Percentiles rank a stretch among this genome's conserved stretches.
Evolutionary conservation across 2,329 filamentous ascomycete species (phyloP).

Genomic region (Nemania sp.): DNA sequence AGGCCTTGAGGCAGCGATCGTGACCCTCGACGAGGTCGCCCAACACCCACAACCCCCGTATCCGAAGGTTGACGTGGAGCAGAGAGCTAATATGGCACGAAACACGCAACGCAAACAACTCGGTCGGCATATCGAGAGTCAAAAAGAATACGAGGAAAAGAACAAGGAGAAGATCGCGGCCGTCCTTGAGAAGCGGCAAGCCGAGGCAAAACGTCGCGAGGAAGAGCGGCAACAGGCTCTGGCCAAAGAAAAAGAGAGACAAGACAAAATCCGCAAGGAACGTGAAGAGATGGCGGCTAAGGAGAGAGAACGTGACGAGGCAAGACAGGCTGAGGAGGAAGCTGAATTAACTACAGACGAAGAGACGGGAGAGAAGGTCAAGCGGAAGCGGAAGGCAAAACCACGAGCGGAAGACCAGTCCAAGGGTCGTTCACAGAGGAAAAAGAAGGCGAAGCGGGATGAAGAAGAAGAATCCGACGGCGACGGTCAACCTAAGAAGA

Average conservation of each 20-base stretch:
- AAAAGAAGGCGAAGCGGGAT: constrained; percentile 64
- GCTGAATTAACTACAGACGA: constrained; percentile 81
- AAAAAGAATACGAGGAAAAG: constrained; percentile 90
- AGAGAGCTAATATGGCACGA: constrained; percentile 94
- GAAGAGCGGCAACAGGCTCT: constrained; percentile 71
- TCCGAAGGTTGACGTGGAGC: constrained; percentile 86
- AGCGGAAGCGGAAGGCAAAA: constrained; percentile 71
- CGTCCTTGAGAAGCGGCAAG: constrained; percentile 78
- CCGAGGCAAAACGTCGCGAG: constrained; percentile 77
- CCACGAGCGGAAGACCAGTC: constrained; percentile 47
- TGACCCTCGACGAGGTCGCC: constrained; percentile 67
- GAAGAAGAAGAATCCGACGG: constrained; percentile 54
- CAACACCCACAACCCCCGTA: constrained; percentile 75
- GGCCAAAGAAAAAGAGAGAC: constrained; percentile 72
- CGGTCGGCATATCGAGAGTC: constrained; percentile 79
- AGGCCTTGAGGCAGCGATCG: constrained; percentile 86
- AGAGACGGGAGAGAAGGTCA: constrained; percentile 80
- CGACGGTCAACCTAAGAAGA: constrained; percentile 64
- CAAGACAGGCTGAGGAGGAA: constrained; percentile 71
- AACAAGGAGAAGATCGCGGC: constrained; percentile 87
- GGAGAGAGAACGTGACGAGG: constrained; percentile 72
- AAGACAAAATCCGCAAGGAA: constrained; percentile 84
- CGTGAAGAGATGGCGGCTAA: constrained; percentile 78
- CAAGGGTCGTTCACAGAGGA: constrained; percentile 48
- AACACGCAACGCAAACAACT: constrained; percentile 95